Evolutionary conservation across 345 rosid genomes (phyloP), one percentile per base, ranked within the genome.

Genomic region (Limnanthes douglasii): DNA sequence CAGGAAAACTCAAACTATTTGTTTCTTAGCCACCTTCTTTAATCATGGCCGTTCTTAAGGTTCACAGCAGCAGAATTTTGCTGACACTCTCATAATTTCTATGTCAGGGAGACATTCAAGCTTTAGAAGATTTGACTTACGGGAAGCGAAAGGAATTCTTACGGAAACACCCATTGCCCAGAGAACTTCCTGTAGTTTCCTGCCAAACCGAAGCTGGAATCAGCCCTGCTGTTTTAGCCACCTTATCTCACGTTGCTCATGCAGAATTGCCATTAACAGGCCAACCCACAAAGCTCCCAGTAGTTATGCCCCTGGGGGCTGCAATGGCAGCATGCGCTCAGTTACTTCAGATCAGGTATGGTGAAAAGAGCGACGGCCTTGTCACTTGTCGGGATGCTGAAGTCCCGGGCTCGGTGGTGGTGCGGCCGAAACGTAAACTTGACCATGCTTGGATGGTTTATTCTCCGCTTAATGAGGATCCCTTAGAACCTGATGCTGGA

Each of bases 371-470:
- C 1, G 94, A 90, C 1, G 98, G 98, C 12, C 78, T 90, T 0
- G 98, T 84, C 48, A 70, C 88, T 1, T 51, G 95, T 45, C 57
- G 94, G 8, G 94, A 90, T 25, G 95, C 98, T 1, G 86, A 79
- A 62, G 95, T 80, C 34, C 98, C 95, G n/a, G 95, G 94, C 23
- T 90, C 98, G 0, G 38, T 77, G 2, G 94, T 75, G n/a, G 96
- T 90, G 37, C 67, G 70, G 21, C 94, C 88, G 0, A 66, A 63
- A 34, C 82, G 88, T 4, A 80, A 77, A 47, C 26, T 84, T 54
- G 96, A 90, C 55, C 96, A 80, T 56, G 94, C 93, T 5, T 90
- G 96, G 98, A 90, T 90, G 96, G 96, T 84, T 27, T 90, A 90
- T 50, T 90, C 94, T 6, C 64, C 96, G 2, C 52, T 84, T 43